Conservation (phyloP, 164 flowering plant species). For the Sextonia rubra region DNA sequence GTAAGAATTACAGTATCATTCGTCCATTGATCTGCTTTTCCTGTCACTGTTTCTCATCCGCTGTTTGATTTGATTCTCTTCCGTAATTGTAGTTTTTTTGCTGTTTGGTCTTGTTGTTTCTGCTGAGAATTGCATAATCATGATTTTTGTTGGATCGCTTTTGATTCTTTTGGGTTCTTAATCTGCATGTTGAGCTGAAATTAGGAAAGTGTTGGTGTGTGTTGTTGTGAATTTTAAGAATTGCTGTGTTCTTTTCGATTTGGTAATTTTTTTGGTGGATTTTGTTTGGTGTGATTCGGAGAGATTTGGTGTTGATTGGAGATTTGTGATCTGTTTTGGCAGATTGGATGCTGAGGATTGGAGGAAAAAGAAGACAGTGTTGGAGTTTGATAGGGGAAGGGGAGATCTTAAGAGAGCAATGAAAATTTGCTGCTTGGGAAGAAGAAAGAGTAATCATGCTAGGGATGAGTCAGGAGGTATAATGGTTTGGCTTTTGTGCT, state of each 20-base stretch:
- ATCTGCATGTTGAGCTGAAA: too few species aligned
- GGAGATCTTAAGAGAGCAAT: slow-evolving; percentile 1
- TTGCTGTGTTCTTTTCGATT: background rate
- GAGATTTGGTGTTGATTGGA: background rate
- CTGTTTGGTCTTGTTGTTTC: too few species aligned
- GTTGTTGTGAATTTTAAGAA: too few species aligned
- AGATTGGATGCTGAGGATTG: slow-evolving; percentile 5
- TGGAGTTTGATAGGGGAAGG: slow-evolving; percentile 1
- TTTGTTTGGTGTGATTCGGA: background rate
- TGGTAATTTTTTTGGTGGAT: background rate
- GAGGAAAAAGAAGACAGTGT: background rate
- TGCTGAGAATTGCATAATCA: too few species aligned
- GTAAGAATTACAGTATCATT: too few species aligned
- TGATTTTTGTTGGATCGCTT: too few species aligned
- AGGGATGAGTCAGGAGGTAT: slow-evolving; percentile 17
- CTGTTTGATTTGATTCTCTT: too few species aligned
- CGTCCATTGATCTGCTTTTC: too few species aligned
- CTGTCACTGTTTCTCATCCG: too few species aligned
- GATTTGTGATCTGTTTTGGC: background rate
- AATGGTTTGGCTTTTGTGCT: background rate
- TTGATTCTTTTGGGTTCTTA: too few species aligned
- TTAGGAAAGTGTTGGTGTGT: too few species aligned
- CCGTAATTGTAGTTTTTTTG: too few species aligned
- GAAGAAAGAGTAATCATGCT: background rate
- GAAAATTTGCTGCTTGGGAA: slow-evolving; percentile 18